Base-by-base conservation (phyloP, 495 filamentous ascomycete species). In the Massariosphaeria phaeospora region DNA sequence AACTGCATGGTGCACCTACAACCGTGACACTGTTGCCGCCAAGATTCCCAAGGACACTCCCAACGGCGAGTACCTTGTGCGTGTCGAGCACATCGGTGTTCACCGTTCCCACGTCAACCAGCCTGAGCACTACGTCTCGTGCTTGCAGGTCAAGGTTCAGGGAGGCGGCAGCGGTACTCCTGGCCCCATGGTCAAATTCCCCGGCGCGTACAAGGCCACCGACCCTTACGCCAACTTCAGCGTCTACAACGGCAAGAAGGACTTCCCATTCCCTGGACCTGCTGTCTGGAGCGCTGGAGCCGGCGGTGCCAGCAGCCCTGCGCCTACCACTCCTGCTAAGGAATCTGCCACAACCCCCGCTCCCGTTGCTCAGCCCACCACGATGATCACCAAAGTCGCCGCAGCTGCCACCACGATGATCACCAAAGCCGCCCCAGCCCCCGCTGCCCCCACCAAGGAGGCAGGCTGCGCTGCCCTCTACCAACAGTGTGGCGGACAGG, bases 31-130 rank as follows among this genome's bases (percentile, higher is more conserved):
- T 10, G 40, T 39, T 21, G 55, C 61, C 36, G 73, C 69, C 65
- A 79, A 71, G 38, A 77, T 84, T 53, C 81, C 81, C 18, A 69
- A 69, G 50, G 72, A 70, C 43, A 72, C 80, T 57, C 70, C 75
- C 0, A 67, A 66, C 39, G 82, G 82, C 52, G 78, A 84, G 48
- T 85, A 85, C 53, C 76, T 85, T 35, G 71, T 84, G 36, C 76
- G 82, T 5, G 78, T 80, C 47, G 80, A 84, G 63, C 75, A 77
- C n/a, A 74, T 84, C 12, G 79, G 77, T 15, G 63, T 79, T 44
- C 76, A 79, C 61, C 67, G 43, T 27, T 64, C 64, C 5, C 44
- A 55, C 25, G 26, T 33, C 6, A 65, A 65, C 29, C 54, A 56
- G 21, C 61, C 66, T 4, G 61, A 67, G 44, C 67, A 65, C 49